A percentile compares a stretch with the other conserved stretches of the same genome.
Conservation (phyloP, 2,329 filamentous ascomycete species). For the Fusarium pseudocircinatum region DNA sequence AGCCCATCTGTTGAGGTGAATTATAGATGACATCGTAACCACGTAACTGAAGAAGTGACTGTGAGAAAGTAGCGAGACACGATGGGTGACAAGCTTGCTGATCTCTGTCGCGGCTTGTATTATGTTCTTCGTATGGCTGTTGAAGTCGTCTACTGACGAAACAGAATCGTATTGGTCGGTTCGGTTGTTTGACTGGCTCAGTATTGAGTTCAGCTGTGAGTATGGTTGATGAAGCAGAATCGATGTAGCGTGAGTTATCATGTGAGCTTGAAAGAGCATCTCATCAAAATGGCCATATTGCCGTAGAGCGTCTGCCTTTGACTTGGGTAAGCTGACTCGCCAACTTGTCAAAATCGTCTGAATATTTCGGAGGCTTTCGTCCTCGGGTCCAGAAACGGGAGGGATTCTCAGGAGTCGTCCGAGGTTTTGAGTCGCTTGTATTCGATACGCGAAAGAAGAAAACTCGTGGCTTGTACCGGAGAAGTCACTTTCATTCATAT, state of each 20-base stretch:
- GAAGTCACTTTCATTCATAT: conserved; percentile 82
- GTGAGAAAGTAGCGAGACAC: conserved; percentile 76
- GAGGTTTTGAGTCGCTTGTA: conserved; percentile 82
- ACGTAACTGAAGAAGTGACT: conserved; percentile 87
- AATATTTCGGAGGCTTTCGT: conserved; percentile 62
- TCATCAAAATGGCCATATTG: conserved; percentile 81
- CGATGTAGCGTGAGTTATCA: conserved; percentile 73
- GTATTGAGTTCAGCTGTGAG: conserved; percentile 75
- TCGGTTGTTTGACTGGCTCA: conserved; percentile 67
- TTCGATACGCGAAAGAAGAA: conserved; percentile 86
- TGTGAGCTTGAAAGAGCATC: conserved; percentile 90
- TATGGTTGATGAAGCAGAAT: conserved; percentile 84
- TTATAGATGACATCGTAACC: conserved; percentile 80
- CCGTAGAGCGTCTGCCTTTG: conserved; percentile 75
- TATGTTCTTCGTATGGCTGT: conserved; percentile 80
- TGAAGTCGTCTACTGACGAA: conserved; percentile 62
- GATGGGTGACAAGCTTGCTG: conserved; percentile 77
- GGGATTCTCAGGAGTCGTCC: conserved; percentile 75
- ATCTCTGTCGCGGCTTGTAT: conserved; percentile 82
- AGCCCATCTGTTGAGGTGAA: conserved; percentile 83
- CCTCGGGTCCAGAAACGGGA: conserved; percentile 61
- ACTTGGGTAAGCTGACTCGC: conserved; percentile 79
- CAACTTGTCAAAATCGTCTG: conserved; percentile 73
- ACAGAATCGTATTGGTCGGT: conserved; percentile 70
- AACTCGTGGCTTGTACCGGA: conserved; percentile 75